These are phyloP conservation scores for Cytospora mali DNA, from an alignment of 2,329 filamentous ascomycete species.

Conservation along the genomic window DNA sequence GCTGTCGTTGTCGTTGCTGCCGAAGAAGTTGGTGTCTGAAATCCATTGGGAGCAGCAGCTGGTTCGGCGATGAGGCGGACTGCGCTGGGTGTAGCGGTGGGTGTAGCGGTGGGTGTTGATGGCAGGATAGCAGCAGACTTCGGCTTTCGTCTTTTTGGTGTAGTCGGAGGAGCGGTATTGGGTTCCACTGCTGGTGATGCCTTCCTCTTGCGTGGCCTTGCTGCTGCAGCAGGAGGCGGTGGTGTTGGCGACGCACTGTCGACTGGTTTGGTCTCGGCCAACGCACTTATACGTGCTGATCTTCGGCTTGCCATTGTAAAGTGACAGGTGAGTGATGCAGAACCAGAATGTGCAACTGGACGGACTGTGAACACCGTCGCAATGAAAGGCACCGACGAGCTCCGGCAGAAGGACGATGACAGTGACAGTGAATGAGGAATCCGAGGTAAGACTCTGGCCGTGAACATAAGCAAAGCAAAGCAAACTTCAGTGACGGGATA, in stretches of 20 bases:
- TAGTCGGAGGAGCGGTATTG: constrained; percentile 34
- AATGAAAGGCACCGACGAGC: no score
- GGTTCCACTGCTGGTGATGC: constrained; percentile 24
- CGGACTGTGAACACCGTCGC: not conserved
- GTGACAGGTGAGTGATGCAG: not conserved
- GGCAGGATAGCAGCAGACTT: constrained; percentile 26
- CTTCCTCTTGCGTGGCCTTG: constrained; percentile 37
- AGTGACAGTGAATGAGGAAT: not conserved
- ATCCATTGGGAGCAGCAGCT: constrained; percentile 12
- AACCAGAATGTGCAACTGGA: not conserved
- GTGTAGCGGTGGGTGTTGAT: constrained; percentile 48
- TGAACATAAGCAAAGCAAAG: not conserved
- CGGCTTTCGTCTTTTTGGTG: constrained; percentile 35
- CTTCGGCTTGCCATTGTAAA: constrained; percentile 37
- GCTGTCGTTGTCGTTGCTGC: constrained; percentile 24
- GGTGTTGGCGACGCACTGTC: constrained; percentile 27
- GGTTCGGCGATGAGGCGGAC: constrained; percentile 45
- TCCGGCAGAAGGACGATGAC: not conserved
- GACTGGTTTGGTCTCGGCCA: constrained; percentile 28
- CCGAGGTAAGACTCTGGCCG: not conserved
- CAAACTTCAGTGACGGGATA: not conserved
- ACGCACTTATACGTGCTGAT: constrained; percentile 46
- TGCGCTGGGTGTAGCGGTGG: constrained; percentile 53
- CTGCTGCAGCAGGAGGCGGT: constrained; percentile 14
- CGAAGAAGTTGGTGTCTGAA: constrained; percentile 18